Percentiles rank a stretch among this genome's conserved stretches.
Evolutionary conservation across 2,329 filamentous ascomycete species (phyloP).

Genomic region (Scopulariopsis brevicaulis): DNA sequence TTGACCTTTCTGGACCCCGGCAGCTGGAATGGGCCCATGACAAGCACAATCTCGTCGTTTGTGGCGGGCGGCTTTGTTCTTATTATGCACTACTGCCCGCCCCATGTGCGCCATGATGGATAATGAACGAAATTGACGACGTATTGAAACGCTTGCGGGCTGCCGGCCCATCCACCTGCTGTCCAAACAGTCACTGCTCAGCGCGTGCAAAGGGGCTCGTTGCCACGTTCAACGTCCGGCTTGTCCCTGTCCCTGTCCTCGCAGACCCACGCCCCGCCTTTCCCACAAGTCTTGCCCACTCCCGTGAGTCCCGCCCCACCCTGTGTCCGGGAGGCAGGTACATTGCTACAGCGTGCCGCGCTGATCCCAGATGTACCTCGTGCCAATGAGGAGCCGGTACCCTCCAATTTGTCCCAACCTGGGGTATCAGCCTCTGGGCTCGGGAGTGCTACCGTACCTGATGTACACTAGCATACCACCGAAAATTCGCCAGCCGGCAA

Average conservation of each 20-base stretch:
- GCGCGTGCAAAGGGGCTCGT: not conserved
- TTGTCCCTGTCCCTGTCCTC: not conserved
- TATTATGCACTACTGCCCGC: not conserved
- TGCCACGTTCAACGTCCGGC: not conserved
- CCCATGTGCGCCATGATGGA: not conserved
- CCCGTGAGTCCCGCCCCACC: not conserved
- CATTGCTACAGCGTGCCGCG: not conserved
- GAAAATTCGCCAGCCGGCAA: constrained; percentile 5
- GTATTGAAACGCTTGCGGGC: not conserved
- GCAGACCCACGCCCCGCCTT: not conserved
- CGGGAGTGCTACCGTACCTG: not conserved
- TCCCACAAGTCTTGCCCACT: not conserved
- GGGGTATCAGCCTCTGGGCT: not conserved
- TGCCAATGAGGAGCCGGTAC: not conserved
- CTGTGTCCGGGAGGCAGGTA: not conserved
- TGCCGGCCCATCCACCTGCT: not conserved
- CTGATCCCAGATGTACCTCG: not conserved
- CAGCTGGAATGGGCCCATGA: not conserved
- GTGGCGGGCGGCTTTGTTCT: not conserved
- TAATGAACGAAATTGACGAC: not conserved
- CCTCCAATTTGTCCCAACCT: not conserved
- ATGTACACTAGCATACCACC: constrained; percentile 1
- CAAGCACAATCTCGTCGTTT: not conserved
- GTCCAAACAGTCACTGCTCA: not conserved
- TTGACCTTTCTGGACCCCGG: not conserved